Evolutionary conservation across 257 asterid genomes (phyloP), one percentile per base, ranked within the genome.

Genomic region (Hygrophila difformis): DNA sequence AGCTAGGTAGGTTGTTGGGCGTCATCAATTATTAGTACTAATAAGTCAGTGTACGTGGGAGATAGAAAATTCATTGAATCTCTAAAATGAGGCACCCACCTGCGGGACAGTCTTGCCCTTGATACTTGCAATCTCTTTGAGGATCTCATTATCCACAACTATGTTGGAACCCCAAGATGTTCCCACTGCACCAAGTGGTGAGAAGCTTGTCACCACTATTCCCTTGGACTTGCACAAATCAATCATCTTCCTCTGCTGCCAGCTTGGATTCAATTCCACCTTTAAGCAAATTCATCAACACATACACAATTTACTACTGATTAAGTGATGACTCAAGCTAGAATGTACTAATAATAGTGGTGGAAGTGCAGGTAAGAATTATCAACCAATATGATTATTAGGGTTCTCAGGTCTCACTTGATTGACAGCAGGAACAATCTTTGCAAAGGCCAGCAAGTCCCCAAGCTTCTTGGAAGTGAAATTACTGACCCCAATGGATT

Each of bases 401-500:
- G 19, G 4, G 2, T 7, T 2, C 10, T 20, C 1, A 33, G 9
- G 21, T 12, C 28, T 54, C 38, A 59, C 66, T 36, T 61, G 61
- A 53, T 61, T 61, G 20, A 39, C 61, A 18, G 61, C 55, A 4
- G 67, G 67, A 13, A 46, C 18, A 44, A 61, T 53, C 6, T 5
- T 37, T 28, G 61, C 17, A 44, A 45, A 61, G 3, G 62, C 18
- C 9, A 72, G 59, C 23, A 72, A 19, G 20, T 62, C 49, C 6
- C 48, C 8, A 17, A 72, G 69, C 55, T 72, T 75, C 57, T 64
- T 60, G 55, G 68, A 55, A 39, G 66, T 50, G 50, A 69, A 79
- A 40, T 79, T 79, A 65, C 84, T 72, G 4, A 79, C 76, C 39
- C 84, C 84, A 20, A 72, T 72, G 43, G 84, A 56, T 29, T 69